Percentiles rank a stretch among this genome's conserved stretches.
Evolutionary conservation across 257 asterid species (phyloP).

Genomic region (Knoxia roxburghii): DNA sequence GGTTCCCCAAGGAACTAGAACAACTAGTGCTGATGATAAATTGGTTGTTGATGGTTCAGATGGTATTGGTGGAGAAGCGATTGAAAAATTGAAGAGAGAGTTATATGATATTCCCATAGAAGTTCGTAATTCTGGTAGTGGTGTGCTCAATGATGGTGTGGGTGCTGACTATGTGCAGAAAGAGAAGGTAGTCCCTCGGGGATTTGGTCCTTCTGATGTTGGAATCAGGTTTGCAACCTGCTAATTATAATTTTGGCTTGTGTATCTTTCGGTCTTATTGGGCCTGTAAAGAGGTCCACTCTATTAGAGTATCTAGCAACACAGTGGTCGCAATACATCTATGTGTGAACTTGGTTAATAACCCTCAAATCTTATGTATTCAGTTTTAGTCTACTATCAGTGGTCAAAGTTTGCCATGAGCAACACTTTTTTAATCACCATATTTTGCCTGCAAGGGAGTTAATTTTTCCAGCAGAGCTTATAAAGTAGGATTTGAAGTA

Average conservation of each 20-base stretch:
- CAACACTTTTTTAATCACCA: background rate
- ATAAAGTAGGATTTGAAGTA: too few species aligned
- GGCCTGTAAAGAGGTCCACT: background rate
- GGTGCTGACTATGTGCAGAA: constrained; percentile 99
- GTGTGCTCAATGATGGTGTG: constrained; percentile 82
- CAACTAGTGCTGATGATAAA: constrained; percentile 30
- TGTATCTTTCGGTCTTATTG: background rate
- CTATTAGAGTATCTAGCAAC: background rate
- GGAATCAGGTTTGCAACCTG: constrained; percentile 57
- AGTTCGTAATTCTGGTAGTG: constrained; percentile 73
- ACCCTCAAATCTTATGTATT: background rate
- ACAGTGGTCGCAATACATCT: background rate
- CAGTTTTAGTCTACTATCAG: background rate
- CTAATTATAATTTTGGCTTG: constrained; percentile 3
- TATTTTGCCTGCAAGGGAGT: background rate
- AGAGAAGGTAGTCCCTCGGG: constrained; percentile 81
- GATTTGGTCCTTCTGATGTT: constrained; percentile 57
- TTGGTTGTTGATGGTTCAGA: constrained; percentile 86
- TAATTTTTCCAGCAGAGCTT: too few species aligned
- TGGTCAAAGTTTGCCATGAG: background rate
- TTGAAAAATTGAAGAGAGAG: constrained; percentile 46
- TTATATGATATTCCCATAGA: constrained; percentile 50
- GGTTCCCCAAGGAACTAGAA: constrained; percentile 43
- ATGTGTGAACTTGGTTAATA: background rate
- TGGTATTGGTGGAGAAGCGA: constrained; percentile 93